Base-by-base conservation (phyloP, 768 basidiomycete species). In the Tulasnella sp. region DNA sequence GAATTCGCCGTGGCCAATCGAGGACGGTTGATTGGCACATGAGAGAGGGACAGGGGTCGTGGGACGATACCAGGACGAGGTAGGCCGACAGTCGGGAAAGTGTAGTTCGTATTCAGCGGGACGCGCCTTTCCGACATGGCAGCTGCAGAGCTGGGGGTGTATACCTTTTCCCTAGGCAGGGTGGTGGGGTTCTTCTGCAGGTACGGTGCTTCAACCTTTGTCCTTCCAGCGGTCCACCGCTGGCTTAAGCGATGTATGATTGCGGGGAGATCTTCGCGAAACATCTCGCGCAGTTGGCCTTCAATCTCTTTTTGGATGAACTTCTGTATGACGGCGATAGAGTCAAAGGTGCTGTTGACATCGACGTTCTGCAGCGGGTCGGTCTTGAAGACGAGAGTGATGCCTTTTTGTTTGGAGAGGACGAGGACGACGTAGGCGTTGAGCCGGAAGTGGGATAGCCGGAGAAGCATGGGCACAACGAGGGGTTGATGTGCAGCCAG, bases 341-440 rank as follows among this genome's bases (percentile, higher is more conserved):
- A 91, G 70, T 99, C 96, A 65, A 99, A 99, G 2, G 93, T 97
- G 68, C 85, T 87, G 70, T 86, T 92, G 67, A 99, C 98, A 66
- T 98, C 89, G 52, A 99, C 92, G 62, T 90, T 88, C 71, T 99
- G 92, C 36, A 99, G 77, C 1, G 96, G 96, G 70, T 99, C 96
- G 34, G 96, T 98, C 73, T 98, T 98, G 81, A 99, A 99, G 23
- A 98, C 96, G 52, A 99, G 81, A 0, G 96, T 98, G 67, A 98
- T 97, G 40, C 96, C 96, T 66, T 97, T 97, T 67, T 92, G 89
- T 63, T 89, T 87, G 23, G 93, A 97, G 57, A 99, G 89, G 64
- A 98, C 93, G 58, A 99, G 82, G 62, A 98, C 93, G 64, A 99
- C 87, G 66, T 97, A 97, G 31, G 94, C 96, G 64, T 81, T 83